Conservation (phyloP, 257 asterid species). For the Ehretia macrophylla region DNA sequence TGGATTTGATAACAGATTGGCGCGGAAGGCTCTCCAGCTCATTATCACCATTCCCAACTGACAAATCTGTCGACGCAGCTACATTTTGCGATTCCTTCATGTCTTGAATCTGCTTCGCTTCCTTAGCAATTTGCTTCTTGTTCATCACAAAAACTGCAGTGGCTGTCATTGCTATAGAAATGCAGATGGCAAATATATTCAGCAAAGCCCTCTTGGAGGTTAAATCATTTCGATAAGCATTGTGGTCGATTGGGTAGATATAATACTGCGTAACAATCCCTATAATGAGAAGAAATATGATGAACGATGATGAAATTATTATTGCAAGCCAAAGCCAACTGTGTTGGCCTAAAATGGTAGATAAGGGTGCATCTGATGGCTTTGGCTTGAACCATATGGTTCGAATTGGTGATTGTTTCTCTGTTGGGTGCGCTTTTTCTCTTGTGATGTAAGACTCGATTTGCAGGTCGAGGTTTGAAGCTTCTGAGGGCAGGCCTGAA, state of each 20-base stretch:
- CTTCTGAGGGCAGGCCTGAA: conserved; percentile 29
- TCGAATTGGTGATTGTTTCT: conserved; percentile 29
- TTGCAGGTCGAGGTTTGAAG: conserved; percentile 52
- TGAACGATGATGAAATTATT: conserved; percentile 73
- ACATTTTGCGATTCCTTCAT: conserved; percentile 32
- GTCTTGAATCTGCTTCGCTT: conserved; percentile 45
- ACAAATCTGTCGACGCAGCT: conserved; percentile 19
- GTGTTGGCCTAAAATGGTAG: conserved; percentile 64
- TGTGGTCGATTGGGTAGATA: conserved; percentile 75
- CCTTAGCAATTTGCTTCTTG: conserved; percentile 60
- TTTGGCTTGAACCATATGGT: conserved; percentile 58
- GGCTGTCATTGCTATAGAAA: conserved; percentile 50
- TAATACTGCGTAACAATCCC: conserved; percentile 61
- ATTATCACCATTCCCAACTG: conserved; percentile 27
- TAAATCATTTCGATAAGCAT: conserved; percentile 8
- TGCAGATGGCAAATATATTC: conserved; percentile 41
- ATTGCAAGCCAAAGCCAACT: conserved; percentile 93
- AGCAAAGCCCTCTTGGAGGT: conserved; percentile 2
- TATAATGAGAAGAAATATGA: conserved; percentile 53
- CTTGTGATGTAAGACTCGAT: conserved; percentile 81
- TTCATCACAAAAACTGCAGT: conserved; percentile 70
- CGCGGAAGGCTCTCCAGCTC: conserved; percentile 83
- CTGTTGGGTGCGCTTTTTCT: conserved; percentile 44
- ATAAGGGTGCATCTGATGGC: conserved; percentile 52
- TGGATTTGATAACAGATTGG: conserved; percentile 48